Evolutionary conservation across 1,139 yeast species (phyloP).

Genomic region (Blastobotrys proliferans): DNA sequence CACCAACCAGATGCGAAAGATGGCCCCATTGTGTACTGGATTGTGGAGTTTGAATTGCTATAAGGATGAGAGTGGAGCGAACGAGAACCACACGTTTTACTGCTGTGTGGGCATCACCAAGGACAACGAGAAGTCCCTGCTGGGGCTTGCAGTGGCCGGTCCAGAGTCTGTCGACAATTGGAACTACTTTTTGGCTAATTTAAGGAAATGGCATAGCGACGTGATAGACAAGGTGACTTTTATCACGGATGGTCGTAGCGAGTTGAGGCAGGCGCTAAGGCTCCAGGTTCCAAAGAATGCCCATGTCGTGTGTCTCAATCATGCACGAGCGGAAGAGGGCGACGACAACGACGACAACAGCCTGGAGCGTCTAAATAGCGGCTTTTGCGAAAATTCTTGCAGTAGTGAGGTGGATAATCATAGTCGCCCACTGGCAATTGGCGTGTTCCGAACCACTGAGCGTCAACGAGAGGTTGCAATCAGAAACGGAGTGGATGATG

Average conservation of each 20-base stretch:
- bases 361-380: background rate
- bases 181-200: conserved; percentile 5
- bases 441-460: conserved; percentile 7
- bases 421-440: conserved; percentile 5
- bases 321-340: too few species aligned
- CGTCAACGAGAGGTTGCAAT: conserved; percentile 10
- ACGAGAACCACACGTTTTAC: conserved; percentile 1
- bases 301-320: conserved; percentile 1
- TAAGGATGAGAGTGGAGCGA: background rate
- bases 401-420: background rate
- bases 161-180: conserved; percentile 3
- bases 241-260: conserved; percentile 3
- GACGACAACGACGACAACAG: background rate
- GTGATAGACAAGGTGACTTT: background rate
- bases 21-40: conserved; percentile 3
- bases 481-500: background rate
- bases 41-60: conserved; percentile 8
- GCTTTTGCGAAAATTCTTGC: conserved; percentile 7
- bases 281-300: background rate
- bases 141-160: conserved; percentile 8
- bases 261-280: background rate
- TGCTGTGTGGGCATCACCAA: conserved; percentile 1
- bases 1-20: conserved; percentile 5
- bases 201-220: background rate
- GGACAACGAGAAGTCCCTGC: conserved; percentile 1